These are phyloP conservation scores for Geranium brycei DNA, from an alignment of 345 rosid genomes.

Conservation along the genomic window DNA sequence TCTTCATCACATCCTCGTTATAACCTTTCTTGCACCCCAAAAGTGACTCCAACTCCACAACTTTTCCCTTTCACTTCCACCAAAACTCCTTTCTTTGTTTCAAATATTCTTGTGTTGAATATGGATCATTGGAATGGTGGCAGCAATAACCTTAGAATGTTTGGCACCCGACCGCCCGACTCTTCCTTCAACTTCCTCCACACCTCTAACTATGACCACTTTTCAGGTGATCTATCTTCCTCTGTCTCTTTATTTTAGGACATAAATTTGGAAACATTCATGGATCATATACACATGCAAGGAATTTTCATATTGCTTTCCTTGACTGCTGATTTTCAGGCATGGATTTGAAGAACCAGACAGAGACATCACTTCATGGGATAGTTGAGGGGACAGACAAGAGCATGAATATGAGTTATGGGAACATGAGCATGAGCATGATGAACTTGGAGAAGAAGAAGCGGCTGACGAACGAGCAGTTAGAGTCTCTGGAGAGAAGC, in stretches of 20 bases:
- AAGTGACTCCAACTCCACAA: neutral
- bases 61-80: neutral
- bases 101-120: too few relatives aligned
- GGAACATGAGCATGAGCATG: too few relatives aligned
- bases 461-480: conserved; percentile 49
- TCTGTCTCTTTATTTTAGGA: too few relatives aligned
- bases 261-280: too few relatives aligned
- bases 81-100: too few relatives aligned
- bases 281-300: too few relatives aligned
- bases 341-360: too few relatives aligned
- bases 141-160: conserved; percentile 15
- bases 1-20: conserved; percentile 2
- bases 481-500: conserved; percentile 62
- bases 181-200: conserved; percentile 51
- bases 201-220: conserved; percentile 45
- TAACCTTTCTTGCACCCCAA: conserved; percentile 27
- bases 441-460: conserved; percentile 49
- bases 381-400: too few relatives aligned
- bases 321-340: too few relatives aligned
- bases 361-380: too few relatives aligned
- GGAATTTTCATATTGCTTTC: too few relatives aligned
- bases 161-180: conserved; percentile 28
- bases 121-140: neutral
- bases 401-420: too few relatives aligned
- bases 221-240: conserved; percentile 32